These are phyloP conservation scores for Candolleomyces efflorescens DNA, from an alignment of 768 basidiomycete genomes.

Conservation along the genomic window DNA sequence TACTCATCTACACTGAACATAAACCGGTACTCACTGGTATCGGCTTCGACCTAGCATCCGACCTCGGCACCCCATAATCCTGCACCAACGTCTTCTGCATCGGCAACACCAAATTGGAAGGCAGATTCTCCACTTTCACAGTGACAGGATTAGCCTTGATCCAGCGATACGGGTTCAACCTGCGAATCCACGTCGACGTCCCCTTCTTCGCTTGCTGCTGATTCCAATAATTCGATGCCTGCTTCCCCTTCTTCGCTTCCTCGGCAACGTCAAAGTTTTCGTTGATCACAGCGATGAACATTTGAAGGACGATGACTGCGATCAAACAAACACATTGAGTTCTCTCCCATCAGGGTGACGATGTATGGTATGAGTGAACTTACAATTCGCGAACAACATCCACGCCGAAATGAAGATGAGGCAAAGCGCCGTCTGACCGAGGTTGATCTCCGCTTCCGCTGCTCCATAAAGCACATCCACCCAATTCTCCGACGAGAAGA, in stretches of 20 bases:
- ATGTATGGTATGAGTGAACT: conserved; percentile 37
- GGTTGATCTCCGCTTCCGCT: conserved; percentile 52
- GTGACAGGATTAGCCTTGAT: conserved; percentile 68
- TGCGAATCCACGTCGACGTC: conserved; percentile 61
- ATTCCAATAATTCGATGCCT: conserved; percentile 67
- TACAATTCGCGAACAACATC: conserved; percentile 92
- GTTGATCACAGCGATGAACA: conserved; percentile 97
- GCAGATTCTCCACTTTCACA: conserved; percentile 65
- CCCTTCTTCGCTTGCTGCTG: conserved; percentile 51
- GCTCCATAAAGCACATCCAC: conserved; percentile 66
- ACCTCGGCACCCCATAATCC: conserved; percentile 41
- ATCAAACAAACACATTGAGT: background rate
- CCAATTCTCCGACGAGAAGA: conserved; percentile 96
- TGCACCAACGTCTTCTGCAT: conserved; percentile 75
- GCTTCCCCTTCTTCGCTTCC: conserved; percentile 79
- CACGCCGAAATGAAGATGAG: conserved; percentile 74
- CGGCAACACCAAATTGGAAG: conserved; percentile 71
- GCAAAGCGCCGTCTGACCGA: conserved; percentile 67
- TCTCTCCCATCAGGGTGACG: no score
- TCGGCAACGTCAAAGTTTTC: conserved; percentile 94
- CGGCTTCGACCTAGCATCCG: conserved; percentile 13
- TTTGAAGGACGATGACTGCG: conserved; percentile 84
- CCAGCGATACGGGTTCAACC: conserved; percentile 87
- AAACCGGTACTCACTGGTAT: conserved; percentile 9
- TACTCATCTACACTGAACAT: background rate